phyloP scores from a whole-genome alignment of 441 rosid genomes.

The Euphorbia celastroides region DNA sequence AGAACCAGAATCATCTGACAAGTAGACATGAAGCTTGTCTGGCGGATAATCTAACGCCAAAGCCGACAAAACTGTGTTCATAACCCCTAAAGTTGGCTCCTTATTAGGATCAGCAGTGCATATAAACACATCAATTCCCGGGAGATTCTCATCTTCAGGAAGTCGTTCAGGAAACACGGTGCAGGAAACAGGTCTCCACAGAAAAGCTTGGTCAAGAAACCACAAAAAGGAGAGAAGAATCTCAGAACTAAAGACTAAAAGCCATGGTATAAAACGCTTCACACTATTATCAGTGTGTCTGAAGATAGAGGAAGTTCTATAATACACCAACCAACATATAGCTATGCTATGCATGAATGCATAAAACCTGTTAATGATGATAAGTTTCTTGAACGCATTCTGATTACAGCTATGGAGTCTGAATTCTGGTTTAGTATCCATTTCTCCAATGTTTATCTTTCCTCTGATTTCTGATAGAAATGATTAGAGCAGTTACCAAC shows the following conservation, averaged over 20 bases:
- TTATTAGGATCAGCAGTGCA: conserved; percentile 34
- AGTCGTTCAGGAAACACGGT: conserved; percentile 30
- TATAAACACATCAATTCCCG: conserved; percentile 29
- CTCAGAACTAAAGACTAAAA: conserved; percentile 31
- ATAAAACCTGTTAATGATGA: conserved; percentile 24
- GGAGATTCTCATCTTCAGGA: conserved; percentile 25
- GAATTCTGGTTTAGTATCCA: too few relatives aligned
- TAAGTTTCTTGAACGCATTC: conserved; percentile 11
- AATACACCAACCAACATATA: conserved; percentile 24
- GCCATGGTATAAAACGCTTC: conserved; percentile 19
- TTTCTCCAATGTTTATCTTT: background rate
- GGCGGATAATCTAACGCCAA: conserved; percentile 40
- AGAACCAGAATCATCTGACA: conserved; percentile 44
- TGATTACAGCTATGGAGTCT: conserved; percentile 20
- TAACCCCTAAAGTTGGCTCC: conserved; percentile 33
- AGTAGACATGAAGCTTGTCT: conserved; percentile 35
- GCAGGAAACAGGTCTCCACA: conserved; percentile 29
- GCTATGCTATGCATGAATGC: conserved; percentile 26
- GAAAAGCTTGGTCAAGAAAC: conserved; percentile 21
- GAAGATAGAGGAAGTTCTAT: conserved; percentile 29
- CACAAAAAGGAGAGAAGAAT: conserved; percentile 29
- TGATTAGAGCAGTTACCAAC: background rate
- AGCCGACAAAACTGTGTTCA: conserved; percentile 42
- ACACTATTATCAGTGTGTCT: conserved; percentile 1
- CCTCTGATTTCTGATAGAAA: background rate